Evolutionary conservation across 1,139 yeast species (phyloP).

Genomic region (Yamadazyma epiphylla): DNA sequence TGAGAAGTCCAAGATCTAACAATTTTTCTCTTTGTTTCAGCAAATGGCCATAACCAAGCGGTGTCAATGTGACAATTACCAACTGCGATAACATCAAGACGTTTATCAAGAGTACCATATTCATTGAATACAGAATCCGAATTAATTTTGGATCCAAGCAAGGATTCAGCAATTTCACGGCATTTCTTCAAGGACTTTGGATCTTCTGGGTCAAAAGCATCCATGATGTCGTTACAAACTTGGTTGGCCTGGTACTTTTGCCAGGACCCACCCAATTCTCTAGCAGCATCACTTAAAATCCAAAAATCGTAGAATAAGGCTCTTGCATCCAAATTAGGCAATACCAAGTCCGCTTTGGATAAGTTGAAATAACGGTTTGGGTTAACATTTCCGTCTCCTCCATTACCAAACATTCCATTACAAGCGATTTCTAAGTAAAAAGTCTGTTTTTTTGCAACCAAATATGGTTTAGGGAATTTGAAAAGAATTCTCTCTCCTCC

Average conservation of each 20-base stretch:
- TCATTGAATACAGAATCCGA: slow-evolving; percentile 55
- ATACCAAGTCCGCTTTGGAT: slow-evolving; percentile 68
- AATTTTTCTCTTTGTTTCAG: slow-evolving; percentile 86
- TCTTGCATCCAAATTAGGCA: slow-evolving; percentile 79
- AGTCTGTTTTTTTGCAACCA: slow-evolving; percentile 35
- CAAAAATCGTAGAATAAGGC: slow-evolving; percentile 77
- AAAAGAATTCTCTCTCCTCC: slow-evolving; percentile 77
- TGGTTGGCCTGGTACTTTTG: slow-evolving; percentile 83
- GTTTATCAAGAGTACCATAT: slow-evolving; percentile 16
- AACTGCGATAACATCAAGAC: slow-evolving; percentile 64
- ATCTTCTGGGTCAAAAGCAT: slow-evolving; percentile 65
- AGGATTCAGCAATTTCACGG: slow-evolving; percentile 60
- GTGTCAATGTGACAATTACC: slow-evolving; percentile 98
- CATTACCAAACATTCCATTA: slow-evolving; percentile 92
- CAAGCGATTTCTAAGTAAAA: slow-evolving; percentile 90
- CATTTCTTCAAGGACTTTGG: slow-evolving; percentile 50
- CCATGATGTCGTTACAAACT: slow-evolving; percentile 75
- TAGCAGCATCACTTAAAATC: slow-evolving; percentile 86
- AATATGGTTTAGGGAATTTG: slow-evolving; percentile 53
- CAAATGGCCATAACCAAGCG: slow-evolving; percentile 98
- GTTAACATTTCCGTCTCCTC: slow-evolving; percentile 56
- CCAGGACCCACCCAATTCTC: slow-evolving; percentile 69
- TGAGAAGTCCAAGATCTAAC: slow-evolving; percentile 97
- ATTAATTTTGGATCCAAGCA: slow-evolving; percentile 63
- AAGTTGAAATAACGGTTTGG: slow-evolving; percentile 68